Base-by-base conservation (phyloP, 2,329 filamentous ascomycete genomes). In the Cryphonectria carpinicola region DNA sequence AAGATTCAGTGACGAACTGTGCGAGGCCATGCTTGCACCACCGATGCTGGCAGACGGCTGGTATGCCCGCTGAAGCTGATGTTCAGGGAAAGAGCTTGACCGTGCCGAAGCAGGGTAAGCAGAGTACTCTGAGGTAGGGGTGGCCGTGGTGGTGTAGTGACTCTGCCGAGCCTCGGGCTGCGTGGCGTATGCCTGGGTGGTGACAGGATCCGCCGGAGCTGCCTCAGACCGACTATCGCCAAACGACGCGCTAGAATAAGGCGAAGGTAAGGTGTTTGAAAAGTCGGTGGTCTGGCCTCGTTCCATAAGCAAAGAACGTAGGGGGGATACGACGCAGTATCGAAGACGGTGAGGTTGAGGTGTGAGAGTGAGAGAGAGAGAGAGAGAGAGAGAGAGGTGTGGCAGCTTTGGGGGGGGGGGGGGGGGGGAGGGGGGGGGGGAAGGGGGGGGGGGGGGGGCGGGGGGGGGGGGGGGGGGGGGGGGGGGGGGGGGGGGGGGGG, bases 1-100 rank as follows among this genome's bases (percentile, higher is more conserved):
- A 86, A 93, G 86, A 90, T 92, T 88, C 88, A 93, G 89, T 85
- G 93, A 97, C 94, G 93, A 93, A 97, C 95, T 97, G 92, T 93
- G 93, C 92, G 94, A 84, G 90, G 95, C 94, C 95, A 98, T 98
- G 91, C 91, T 92, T 90, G 90, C 92, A 84, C 82, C 84, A 83
- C 91, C 89, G 84, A 90, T 90, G 85, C 88, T 89, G 49, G 32
- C 66, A 82, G 93, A 86, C 83, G 90, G 90, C 83, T 94, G 92
- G 86, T 96, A 96, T 79, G 91, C 88, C 77, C 94, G 92, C 84
- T 93, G 90, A 81, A 96, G 89, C 82, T 97, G 94, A 46, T 72
- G 71, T 78, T 97, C 94, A 81, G 93, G 92, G 79, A 95, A 97
- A 72, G 92, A 91, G 83, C 90, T 89, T 81, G 93, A 95, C 81